Base-by-base conservation (phyloP, 805 yeast species). In the Candida parachauliodes region DNA sequence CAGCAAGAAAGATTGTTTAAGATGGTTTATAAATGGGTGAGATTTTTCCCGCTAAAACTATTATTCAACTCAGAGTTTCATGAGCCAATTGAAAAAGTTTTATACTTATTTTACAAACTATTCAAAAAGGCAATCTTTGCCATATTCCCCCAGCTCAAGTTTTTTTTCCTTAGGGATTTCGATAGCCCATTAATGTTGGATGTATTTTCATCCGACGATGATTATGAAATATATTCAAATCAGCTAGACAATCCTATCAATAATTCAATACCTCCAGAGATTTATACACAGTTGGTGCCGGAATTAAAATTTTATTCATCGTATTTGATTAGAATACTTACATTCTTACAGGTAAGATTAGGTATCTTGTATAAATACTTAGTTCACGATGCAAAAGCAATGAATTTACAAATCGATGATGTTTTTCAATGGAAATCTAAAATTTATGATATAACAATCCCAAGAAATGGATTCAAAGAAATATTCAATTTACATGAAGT, bases 131-230 rank as follows among this genome's bases (percentile, higher is more conserved):
- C 59, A 0, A 43, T 64, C 16, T 61, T 49, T 44, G 63, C 67
- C 2, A 45, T 64, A 14, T 49, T 59, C 17, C 72, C 72, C 2
- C 72, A 66, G 34, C 55, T 65, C n/a, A 64, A 59, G 40, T 66
- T 57, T 41, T 62, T 60, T 47, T 64, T 60, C 38, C 41, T 66
- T 8, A 42, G 70, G 19, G 72, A 66, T 47, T 65, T 66, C 42
- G 70, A 63, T 42, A 50, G 59, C 36, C 70, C 72, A 2, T 51
- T 66, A 36, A 64, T 64, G 64, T 42, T 59, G 29, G 70, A 66
- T 34, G 61, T 65, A 4, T 60, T 55, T 35, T 48, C 44, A 8
- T 39, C 39, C 26, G 43, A 47, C 15, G 42, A 51, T 16, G 67
- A 57, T 34, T 39, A 39, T 7, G 56, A 54, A 15, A 51, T 62